These are phyloP conservation scores for Drechslerella stenobrocha DNA, from an alignment of 2,329 filamentous ascomycete species.

Conservation along the genomic window DNA sequence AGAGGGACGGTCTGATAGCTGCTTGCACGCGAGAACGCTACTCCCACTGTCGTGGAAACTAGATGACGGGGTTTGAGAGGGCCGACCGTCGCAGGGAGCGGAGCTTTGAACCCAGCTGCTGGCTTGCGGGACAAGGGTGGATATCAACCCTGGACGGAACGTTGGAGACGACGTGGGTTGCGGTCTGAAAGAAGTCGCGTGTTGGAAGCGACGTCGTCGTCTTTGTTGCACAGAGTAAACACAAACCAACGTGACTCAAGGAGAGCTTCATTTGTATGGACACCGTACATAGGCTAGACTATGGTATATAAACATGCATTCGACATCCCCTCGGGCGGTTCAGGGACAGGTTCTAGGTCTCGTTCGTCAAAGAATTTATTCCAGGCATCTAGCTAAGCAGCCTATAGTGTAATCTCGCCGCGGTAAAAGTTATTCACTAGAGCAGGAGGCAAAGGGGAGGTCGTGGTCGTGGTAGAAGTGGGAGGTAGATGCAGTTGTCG, in stretches of 20 bases:
- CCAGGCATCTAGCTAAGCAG: conserved; percentile 45
- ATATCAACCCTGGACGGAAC: too few species aligned
- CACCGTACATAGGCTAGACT: conserved; percentile 1
- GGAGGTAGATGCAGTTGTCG: neutral
- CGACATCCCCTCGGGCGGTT: neutral
- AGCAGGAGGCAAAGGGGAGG: neutral
- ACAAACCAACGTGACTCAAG: neutral
- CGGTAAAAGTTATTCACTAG: conserved; percentile 4
- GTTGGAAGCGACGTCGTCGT: conserved; percentile 9
- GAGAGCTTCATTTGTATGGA: neutral
- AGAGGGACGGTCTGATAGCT: too few species aligned
- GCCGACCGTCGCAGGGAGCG: too few species aligned
- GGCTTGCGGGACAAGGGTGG: too few species aligned
- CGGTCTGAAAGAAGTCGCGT: conserved; percentile 18
- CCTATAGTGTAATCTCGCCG: conserved; percentile 15
- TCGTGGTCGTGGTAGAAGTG: neutral
- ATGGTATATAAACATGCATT: too few species aligned
- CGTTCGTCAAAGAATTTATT: conserved; percentile 46
- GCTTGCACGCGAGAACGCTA: too few species aligned
- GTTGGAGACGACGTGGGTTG: too few species aligned
- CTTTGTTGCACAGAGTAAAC: neutral
- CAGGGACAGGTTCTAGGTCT: conserved; percentile 19
- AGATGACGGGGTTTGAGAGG: too few species aligned
- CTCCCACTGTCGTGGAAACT: too few species aligned
- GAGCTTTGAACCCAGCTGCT: too few species aligned